These are phyloP conservation scores for Oryza meridionalis DNA, from an alignment of 176 grass and related monocot genomes.

Conservation along the genomic window DNA sequence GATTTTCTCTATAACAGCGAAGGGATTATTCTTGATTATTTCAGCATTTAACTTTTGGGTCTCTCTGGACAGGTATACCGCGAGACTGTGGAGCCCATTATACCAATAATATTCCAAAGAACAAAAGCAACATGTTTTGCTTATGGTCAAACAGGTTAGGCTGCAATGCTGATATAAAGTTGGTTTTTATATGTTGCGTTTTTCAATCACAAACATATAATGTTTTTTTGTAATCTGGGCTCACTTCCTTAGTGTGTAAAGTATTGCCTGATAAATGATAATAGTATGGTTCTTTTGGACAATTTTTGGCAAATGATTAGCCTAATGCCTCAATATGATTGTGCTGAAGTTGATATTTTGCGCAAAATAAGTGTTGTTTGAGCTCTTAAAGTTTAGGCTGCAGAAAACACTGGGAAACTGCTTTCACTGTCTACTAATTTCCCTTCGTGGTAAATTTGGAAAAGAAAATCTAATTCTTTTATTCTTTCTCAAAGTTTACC, in stretches of 20 bases:
- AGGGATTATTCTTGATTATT: conserved; percentile 26
- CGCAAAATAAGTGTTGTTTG: conserved; percentile 12
- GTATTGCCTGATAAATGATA: neutral
- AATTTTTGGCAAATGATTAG: conserved; percentile 15
- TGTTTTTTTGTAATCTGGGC: neutral
- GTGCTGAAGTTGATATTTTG: neutral
- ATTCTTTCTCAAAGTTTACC: neutral
- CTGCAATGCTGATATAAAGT: conserved; percentile 32
- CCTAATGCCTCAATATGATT: neutral
- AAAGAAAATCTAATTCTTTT: neutral
- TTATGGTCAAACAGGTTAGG: conserved; percentile 97
- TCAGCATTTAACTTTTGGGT: conserved; percentile 30
- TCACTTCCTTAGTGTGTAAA: neutral
- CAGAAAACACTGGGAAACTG: neutral
- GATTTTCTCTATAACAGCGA: conserved; percentile 1
- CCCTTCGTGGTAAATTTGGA: conserved; percentile 26
- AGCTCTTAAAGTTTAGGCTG: neutral
- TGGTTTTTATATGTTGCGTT: conserved; percentile 12
- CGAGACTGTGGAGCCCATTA: conserved; percentile 95
- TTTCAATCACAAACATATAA: conserved; percentile 1
- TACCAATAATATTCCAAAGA: conserved; percentile 95
- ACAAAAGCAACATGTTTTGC: conserved; percentile 99
- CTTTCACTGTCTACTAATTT: neutral
- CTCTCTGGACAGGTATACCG: conserved; percentile 77
- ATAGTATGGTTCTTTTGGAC: neutral